phyloP scores from a whole-genome alignment of 2,329 filamentous ascomycete genomes.

The Pestalotiopsis fici region DNA sequence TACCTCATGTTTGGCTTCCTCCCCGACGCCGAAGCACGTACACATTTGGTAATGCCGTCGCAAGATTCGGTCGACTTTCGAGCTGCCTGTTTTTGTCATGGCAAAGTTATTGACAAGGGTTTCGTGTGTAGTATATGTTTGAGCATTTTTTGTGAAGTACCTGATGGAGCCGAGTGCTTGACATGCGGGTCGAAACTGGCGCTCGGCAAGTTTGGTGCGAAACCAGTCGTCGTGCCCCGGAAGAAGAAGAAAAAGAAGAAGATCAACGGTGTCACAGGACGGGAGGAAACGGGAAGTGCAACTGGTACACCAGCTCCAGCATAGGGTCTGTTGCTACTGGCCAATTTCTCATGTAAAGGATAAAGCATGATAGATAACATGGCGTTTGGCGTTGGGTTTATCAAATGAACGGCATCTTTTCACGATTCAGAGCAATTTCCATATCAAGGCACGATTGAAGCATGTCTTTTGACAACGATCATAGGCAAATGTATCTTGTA shows the following conservation, averaged over 20 bases:
- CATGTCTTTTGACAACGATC: background rate
- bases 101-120: slow-evolving; percentile 85
- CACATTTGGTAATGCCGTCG: slow-evolving; percentile 74
- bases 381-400: background rate
- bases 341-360: background rate
- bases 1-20: slow-evolving; percentile 96
- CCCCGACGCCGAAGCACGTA: slow-evolving; percentile 57
- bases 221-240: slow-evolving; percentile 72
- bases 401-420: background rate
- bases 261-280: slow-evolving; percentile 47
- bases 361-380: background rate
- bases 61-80: slow-evolving; percentile 91
- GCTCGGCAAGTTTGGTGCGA: slow-evolving; percentile 75
- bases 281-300: slow-evolving; percentile 61
- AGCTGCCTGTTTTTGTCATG: slow-evolving; percentile 97
- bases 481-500: background rate
- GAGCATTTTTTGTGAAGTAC: slow-evolving; percentile 81
- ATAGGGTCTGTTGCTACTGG: slow-evolving; percentile 18
- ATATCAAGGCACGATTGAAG: background rate
- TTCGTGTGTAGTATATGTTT: slow-evolving; percentile 97
- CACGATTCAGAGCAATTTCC: background rate
- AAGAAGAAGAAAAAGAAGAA: slow-evolving; percentile 79
- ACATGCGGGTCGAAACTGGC: slow-evolving; percentile 80
- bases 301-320: slow-evolving; percentile 58
- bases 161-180: slow-evolving; percentile 67